Evolutionary conservation across 768 basidiomycete genomes (phyloP), one percentile per base, ranked within the genome.

Genomic region (Mycena pura): DNA sequence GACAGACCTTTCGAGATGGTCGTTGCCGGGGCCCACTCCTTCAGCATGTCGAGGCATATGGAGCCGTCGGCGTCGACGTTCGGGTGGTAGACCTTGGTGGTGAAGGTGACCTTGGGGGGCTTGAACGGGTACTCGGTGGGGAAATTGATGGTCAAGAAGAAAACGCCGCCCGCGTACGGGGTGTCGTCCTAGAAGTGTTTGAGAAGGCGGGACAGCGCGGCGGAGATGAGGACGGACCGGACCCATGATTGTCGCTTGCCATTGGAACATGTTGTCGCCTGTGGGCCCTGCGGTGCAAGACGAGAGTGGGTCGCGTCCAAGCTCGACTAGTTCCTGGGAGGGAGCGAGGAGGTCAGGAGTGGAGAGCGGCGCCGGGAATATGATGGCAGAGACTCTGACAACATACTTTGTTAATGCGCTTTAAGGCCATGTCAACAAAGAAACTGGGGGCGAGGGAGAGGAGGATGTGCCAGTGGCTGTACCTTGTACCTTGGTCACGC

Each of bases 21-120:
- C 82, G 99, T 81, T 43, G 97, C 97, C 47, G 97, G 97, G 63
- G 93, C 95, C 97, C 97, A 99, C 75, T 99, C 97, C 78, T 96
- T 85, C 74, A 99, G 82, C 73, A 99, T 99, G 77, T 99, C 97
- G 69, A 99, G 81, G 77, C 96, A 99, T 78, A 99, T 99, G 65
- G 94, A 96, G 38, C 97, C 97, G 72, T 99, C 99, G 69, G 96
- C 93, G 76, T 99, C 99, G 95, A 99, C 98, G 85, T 99, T 99
- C 32, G 96, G 96, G 78, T 99, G 96, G 78, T 98, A 99, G 70
- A 98, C 98, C 92, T 97, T 98, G 73, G 97, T 99, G 68, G 95
- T 96, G 79, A 99, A 99, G 82, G 91, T 91, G 80, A 99, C 95
- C 86, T 99, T 99, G 79, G 97, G 97, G 41, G 97, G 97, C 81